phyloP scores from a whole-genome alignment of 2,329 filamentous ascomycete genomes.

The Beauveria pseudobassiana region DNA sequence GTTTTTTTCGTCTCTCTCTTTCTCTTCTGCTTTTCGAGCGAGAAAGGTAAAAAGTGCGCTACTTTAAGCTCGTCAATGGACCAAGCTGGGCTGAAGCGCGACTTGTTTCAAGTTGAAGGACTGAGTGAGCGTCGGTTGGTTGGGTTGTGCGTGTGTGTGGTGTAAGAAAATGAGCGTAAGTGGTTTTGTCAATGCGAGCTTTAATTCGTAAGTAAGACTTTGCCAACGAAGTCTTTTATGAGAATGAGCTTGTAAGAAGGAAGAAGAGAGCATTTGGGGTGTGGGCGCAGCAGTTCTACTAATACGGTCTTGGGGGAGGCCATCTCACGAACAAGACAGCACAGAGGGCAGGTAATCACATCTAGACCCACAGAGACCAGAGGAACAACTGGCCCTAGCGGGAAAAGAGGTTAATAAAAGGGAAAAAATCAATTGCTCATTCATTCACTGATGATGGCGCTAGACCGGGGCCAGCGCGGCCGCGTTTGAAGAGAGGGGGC shows the following conservation, averaged over 20 bases:
- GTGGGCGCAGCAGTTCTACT: background rate
- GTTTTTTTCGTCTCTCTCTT: too few relatives aligned
- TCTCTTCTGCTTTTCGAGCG: too few relatives aligned
- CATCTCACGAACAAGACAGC: background rate
- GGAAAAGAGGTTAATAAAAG: background rate
- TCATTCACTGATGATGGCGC: background rate
- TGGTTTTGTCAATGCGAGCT: slow-evolving; percentile 17
- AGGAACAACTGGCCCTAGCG: background rate
- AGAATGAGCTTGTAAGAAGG: slow-evolving; percentile 4
- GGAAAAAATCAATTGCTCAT: background rate
- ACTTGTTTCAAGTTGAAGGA: slow-evolving; percentile 9
- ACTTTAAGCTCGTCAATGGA: background rate
- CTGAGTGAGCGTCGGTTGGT: background rate
- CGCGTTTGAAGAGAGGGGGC: background rate
- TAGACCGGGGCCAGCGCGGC: too few relatives aligned
- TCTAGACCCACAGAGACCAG: background rate
- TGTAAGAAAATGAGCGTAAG: slow-evolving; percentile 10
- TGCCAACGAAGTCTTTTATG: slow-evolving; percentile 38
- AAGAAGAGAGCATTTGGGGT: background rate
- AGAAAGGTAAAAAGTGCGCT: too few relatives aligned
- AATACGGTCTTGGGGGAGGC: slow-evolving; percentile 1
- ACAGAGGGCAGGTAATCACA: background rate
- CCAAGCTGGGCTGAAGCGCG: background rate
- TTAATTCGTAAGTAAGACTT: slow-evolving; percentile 34
- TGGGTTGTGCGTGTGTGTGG: background rate